These are phyloP conservation scores for Scopulariopsis brevicaulis DNA, from an alignment of 2,329 filamentous ascomycete genomes.

Conservation along the genomic window DNA sequence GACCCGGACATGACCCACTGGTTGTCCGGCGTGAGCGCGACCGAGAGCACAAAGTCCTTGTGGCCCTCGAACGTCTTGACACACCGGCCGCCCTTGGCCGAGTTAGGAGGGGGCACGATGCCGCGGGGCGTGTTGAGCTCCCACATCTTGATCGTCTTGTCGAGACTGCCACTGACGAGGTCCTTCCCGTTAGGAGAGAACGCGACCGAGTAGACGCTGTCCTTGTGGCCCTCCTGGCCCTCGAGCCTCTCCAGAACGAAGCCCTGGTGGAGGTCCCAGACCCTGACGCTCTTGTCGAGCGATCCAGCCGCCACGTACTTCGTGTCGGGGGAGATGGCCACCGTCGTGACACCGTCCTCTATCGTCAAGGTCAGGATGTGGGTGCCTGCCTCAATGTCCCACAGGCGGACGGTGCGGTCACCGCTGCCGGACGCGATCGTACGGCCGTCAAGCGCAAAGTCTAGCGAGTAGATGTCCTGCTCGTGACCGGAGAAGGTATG, in stretches of 20 bases:
- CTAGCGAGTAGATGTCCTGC: slow-evolving; percentile 94
- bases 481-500: slow-evolving; percentile 95
- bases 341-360: slow-evolving; percentile 93
- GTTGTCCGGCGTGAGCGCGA: slow-evolving; percentile 87
- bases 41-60: slow-evolving; percentile 94
- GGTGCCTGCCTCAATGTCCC: slow-evolving; percentile 81
- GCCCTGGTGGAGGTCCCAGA: slow-evolving; percentile 85
- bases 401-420: slow-evolving; percentile 86
- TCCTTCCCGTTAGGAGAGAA: slow-evolving; percentile 91
- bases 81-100: slow-evolving; percentile 79
- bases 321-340: slow-evolving; percentile 92
- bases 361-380: slow-evolving; percentile 82
- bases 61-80: slow-evolving; percentile 96
- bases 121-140: slow-evolving; percentile 68
- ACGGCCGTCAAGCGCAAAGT: slow-evolving; percentile 86
- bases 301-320: slow-evolving; percentile 91
- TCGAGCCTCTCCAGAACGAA: slow-evolving; percentile 86
- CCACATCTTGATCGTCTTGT: slow-evolving; percentile 99
- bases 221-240: slow-evolving; percentile 88
- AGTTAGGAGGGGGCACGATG: slow-evolving; percentile 45
- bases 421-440: slow-evolving; percentile 94
- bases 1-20: slow-evolving; percentile 95
- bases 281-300: slow-evolving; percentile 92
- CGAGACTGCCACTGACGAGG: slow-evolving; percentile 85
- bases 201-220: slow-evolving; percentile 91